Evolutionary conservation across 345 rosid species (phyloP).

Genomic region (Salix caprea): DNA sequence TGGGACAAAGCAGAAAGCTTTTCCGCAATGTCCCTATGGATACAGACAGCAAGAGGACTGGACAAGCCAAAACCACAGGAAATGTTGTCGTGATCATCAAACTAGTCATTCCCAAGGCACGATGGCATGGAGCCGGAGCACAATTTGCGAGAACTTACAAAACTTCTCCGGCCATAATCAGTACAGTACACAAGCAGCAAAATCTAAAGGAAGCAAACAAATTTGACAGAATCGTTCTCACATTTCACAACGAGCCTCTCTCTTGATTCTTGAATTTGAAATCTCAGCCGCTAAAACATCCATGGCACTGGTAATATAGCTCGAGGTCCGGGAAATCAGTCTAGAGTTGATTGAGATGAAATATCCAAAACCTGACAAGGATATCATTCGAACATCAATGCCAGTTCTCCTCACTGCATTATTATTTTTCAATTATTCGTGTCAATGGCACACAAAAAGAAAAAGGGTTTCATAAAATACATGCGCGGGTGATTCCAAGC

Average conservation of each 20-base stretch:
- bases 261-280: background rate
- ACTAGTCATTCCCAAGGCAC: too few relatives aligned
- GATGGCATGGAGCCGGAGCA: too few relatives aligned
- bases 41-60: too few relatives aligned
- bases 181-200: background rate
- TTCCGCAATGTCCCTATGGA: too few relatives aligned
- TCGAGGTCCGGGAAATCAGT: conserved; percentile 11
- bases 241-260: background rate
- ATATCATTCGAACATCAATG: background rate
- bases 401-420: background rate
- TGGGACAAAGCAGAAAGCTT: too few relatives aligned
- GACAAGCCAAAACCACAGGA: too few relatives aligned
- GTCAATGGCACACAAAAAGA: background rate
- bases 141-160: too few relatives aligned
- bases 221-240: background rate
- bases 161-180: too few relatives aligned
- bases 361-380: background rate
- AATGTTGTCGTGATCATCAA: too few relatives aligned
- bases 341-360: conserved; percentile 9
- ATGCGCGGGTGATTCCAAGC: too few relatives aligned
- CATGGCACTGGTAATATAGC: background rate
- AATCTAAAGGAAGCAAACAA: background rate
- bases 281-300: background rate
- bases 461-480: background rate
- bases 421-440: background rate